Evolutionary conservation across 768 basidiomycete species (phyloP), one percentile per base, ranked within the genome.

Genomic region (Cystoderma amianthinum): DNA sequence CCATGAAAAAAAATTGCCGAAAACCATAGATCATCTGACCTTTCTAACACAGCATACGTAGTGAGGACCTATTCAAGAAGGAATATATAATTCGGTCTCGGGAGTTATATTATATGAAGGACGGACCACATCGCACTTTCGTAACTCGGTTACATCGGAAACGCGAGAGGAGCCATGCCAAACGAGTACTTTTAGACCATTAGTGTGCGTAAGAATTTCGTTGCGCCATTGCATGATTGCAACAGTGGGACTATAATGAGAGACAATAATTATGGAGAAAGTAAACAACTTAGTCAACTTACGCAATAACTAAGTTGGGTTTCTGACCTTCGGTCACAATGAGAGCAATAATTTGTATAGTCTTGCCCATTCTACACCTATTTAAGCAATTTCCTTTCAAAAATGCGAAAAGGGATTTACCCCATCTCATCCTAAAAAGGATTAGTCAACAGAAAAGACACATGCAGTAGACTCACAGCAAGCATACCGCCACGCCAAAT

Each of bases 281-380:
- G 64, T 17, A 36, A 12, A 12, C 44, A 36, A 38, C 34, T 25
- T 21, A 32, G 33, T n/a, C 10, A 15, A 68, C 82, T 47, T 58
- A 89, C 85, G 96, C 96, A 20, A 99, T 74, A 22, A 99, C 89
- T 16, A 99, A 74, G 49, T 93, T 95, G 2, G 93, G 92, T 56
- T 78, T 85, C 45, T 70, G 63, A 36, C 72, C 57, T 52, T 93
- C 89, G 1, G 85, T 79, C 3, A 94, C 78, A 25, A 99, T 71
- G 28, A 98, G 71, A 1, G 93, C 76, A 38, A 99, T 94, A 49
- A 93, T 91, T 57, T 99, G 96, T 44, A 99, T 98, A 0, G 95
- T 99, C 62, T 93, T 92, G 11, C 86, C 87, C 89, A 93, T 91
- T 15, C 86, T 85, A 12, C 37, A 44, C 23, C 32, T 38, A 25